Evolutionary conservation across 2,329 filamentous ascomycete genomes (phyloP).

Genomic region (Aureobasidium sp.): DNA sequence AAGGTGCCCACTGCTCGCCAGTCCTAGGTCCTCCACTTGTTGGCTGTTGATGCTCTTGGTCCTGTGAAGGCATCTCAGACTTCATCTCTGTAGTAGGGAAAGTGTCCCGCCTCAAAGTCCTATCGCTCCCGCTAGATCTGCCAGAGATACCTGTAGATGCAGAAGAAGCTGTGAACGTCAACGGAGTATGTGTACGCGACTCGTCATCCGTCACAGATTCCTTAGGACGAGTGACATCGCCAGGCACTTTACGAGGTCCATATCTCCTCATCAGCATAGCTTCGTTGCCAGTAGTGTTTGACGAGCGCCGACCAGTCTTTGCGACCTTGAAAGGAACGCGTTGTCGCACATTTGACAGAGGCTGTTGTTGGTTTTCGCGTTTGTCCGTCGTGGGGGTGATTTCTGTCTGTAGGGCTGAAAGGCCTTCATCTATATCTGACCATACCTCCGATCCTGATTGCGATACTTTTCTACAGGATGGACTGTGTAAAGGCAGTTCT

Average conservation of each 20-base stretch:
- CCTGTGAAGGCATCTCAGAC: constrained; percentile 22
- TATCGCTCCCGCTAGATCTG: constrained; percentile 39
- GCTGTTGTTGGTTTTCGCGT: neutral
- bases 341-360: neutral
- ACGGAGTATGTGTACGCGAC: neutral
- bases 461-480: neutral
- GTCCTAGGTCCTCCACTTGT: constrained; percentile 17
- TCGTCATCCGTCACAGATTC: neutral
- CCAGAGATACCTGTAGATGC: constrained; percentile 32
- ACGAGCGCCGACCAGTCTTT: neutral
- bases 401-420: constrained; percentile 7
- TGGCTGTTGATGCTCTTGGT: constrained; percentile 18
- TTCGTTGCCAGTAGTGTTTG: neutral
- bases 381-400: neutral
- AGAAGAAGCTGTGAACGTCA: neutral
- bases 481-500: neutral
- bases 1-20: constrained; percentile 23
- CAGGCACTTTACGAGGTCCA: constrained; percentile 9
- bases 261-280: neutral
- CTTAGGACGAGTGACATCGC: neutral
- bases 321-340: neutral
- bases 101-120: constrained; percentile 39
- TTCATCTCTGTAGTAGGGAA: constrained; percentile 25
- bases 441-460: constrained; percentile 1
- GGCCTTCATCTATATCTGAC: constrained; percentile 9